phyloP scores from a whole-genome alignment of 345 rosid genomes.

The Abelmoschus esculentus region DNA sequence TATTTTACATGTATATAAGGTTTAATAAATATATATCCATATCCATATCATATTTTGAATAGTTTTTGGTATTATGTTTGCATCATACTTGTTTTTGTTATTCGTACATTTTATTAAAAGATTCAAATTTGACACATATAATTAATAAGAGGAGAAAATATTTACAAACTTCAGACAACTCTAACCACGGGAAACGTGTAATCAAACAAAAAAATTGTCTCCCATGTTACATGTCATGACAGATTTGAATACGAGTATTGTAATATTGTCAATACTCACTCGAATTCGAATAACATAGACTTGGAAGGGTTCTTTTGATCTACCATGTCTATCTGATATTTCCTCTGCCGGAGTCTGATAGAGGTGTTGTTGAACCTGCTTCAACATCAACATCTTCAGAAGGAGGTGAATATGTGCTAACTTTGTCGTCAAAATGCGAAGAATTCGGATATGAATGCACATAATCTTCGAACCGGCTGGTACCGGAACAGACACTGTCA shows the following conservation, averaged over 20 bases:
- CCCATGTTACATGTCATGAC: neutral
- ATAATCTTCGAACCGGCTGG: conserved; percentile 33
- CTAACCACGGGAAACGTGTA: neutral
- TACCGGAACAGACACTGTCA: conserved; percentile 7
- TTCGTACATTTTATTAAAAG: no score
- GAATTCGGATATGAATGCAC: conserved; percentile 39
- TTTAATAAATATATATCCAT: no score
- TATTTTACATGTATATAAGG: no score
- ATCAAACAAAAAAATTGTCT: neutral
- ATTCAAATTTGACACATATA: no score
- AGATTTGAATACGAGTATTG: no score
- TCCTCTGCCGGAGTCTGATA: conserved; percentile 18
- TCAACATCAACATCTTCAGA: conserved; percentile 35
- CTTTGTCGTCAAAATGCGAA: conserved; percentile 30
- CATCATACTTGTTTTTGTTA: neutral
- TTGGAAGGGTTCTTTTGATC: neutral
- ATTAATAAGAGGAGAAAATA: neutral
- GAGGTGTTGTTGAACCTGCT: conserved; percentile 31
- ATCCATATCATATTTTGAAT: no score
- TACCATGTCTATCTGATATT: conserved; percentile 18
- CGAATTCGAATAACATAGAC: neutral
- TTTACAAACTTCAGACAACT: neutral
- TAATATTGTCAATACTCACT: neutral
- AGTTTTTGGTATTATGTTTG: no score
- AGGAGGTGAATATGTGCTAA: conserved; percentile 25